A percentile compares a stretch with the other conserved stretches of the same genome.
These are phyloP conservation scores for Arthrobotrys conoides DNA, from an alignment of 2,329 filamentous ascomycete species.

Conservation along the genomic window DNA sequence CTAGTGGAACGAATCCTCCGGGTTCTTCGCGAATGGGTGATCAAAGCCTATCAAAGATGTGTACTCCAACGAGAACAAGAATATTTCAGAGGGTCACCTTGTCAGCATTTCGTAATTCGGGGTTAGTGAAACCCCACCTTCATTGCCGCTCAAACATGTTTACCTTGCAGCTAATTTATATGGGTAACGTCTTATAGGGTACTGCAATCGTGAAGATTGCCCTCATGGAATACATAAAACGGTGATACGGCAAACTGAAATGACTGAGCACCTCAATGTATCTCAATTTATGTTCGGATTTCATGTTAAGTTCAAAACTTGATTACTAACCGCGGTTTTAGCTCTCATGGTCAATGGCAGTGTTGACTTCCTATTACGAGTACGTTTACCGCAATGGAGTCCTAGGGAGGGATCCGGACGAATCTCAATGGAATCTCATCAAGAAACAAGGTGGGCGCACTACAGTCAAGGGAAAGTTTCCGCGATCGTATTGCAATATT, in stretches of 20 bases:
- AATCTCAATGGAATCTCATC: neutral
- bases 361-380: neutral
- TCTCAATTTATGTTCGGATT: too few relatives aligned
- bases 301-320: too few relatives aligned
- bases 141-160: too few relatives aligned
- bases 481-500: neutral
- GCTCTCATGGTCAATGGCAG: conserved; percentile 27
- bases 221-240: conserved; percentile 1
- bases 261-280: conserved; percentile 9
- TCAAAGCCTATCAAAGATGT: neutral
- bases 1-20: neutral
- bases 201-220: neutral
- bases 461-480: neutral
- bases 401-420: neutral
- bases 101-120: neutral
- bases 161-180: neutral
- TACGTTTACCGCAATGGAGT: neutral
- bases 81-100: neutral
- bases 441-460: neutral
- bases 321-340: neutral
- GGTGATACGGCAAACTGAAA: neutral
- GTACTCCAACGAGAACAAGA: neutral
- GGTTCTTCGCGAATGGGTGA: neutral
- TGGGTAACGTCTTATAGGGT: neutral
- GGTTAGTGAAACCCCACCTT: neutral